Evolutionary conservation across 2,329 filamentous ascomycete species (phyloP), one percentile per base, ranked within the genome.

Genomic region (Ascochyta koolunga): DNA sequence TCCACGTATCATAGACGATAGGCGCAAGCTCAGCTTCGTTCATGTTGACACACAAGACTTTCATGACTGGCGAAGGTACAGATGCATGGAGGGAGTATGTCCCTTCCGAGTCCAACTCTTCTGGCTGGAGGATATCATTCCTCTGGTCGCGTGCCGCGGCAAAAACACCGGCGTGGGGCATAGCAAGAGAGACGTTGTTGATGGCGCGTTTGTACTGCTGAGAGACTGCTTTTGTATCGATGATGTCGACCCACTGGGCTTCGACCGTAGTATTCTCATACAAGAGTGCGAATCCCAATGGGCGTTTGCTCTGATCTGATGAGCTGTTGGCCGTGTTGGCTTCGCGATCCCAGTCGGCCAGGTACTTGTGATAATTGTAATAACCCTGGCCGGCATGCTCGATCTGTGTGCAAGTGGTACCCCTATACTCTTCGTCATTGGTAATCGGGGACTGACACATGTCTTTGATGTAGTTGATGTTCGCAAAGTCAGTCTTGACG

Each of bases 151-250:
- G 82, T 0, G 88, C 86, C 0, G 90, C 89, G 11, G 78, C 73
- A 29, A 89, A 85, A 0, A 95, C 80, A 0, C 87, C 85, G 0
- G 86, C 79, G 63, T 95, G 90, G 0, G 90, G 90, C 82, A 93
- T 88, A 0, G 89, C 89, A 60, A 93, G 79, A 0, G 88, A 89
- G 22, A 91, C 84, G 59, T 93, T 92, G 68, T 92, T 90, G 64
- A 93, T 77, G 32, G 89, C 79, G 22, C 89, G 80, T 0, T 77
- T 74, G 47, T 83, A 70, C 10, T 78, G 67, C 4, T 78, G 67
- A 4, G 81, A 87, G 0, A 79, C 75, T 3, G 76, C 70, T 0
- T 79, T 78, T 16, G 86, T 81, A 50, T 90, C 78, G 29, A 80
- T 74, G 8, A 80, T 75, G 51, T 89, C 80, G 32, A 92, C 85